A percentile compares a stretch with the other conserved stretches of the same genome.
phyloP scores from a whole-genome alignment of 2,329 filamentous ascomycete species.

The Sporothrix schenckii region DNA sequence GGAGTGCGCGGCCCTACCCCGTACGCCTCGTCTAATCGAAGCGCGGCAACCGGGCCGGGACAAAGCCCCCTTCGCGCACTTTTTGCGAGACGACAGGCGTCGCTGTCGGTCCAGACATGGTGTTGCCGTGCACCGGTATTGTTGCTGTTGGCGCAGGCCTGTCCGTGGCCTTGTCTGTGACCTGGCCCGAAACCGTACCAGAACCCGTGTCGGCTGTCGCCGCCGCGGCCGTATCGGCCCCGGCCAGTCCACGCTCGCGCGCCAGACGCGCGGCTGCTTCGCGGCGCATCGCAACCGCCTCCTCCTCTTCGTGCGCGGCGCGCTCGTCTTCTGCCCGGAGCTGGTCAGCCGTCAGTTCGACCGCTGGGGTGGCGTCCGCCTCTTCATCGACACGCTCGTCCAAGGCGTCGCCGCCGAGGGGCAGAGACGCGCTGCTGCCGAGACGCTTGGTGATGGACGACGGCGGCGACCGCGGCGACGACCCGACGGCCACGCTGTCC shows the following conservation, averaged over 20 bases:
- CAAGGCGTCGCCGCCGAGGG: conserved; percentile 16
- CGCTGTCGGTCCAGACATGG: neutral
- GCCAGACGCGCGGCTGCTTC: conserved; percentile 58
- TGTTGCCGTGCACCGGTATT: neutral
- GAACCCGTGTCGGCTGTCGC: neutral
- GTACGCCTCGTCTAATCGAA: conserved; percentile 43
- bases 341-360: conserved; percentile 54
- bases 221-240: neutral
- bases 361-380: conserved; percentile 39
- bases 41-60: conserved; percentile 62
- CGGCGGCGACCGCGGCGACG: conserved; percentile 57
- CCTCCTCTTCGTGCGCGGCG: conserved; percentile 56
- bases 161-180: neutral
- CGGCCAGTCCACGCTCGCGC: conserved; percentile 51
- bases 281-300: conserved; percentile 56
- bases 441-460: conserved; percentile 37
- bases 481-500: conserved; percentile 38
- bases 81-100: conserved; percentile 5
- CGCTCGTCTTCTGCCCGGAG: conserved; percentile 58
- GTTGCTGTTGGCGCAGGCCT: too few species aligned
- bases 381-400: conserved; percentile 8
- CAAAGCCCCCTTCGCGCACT: conserved; percentile 47
- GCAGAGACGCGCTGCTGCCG: conserved; percentile 34
- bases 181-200: neutral
- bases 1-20: too few species aligned